These are phyloP conservation scores for Coniochaeta ligniaria DNA, from an alignment of 2,329 filamentous ascomycete species.

Conservation along the genomic window DNA sequence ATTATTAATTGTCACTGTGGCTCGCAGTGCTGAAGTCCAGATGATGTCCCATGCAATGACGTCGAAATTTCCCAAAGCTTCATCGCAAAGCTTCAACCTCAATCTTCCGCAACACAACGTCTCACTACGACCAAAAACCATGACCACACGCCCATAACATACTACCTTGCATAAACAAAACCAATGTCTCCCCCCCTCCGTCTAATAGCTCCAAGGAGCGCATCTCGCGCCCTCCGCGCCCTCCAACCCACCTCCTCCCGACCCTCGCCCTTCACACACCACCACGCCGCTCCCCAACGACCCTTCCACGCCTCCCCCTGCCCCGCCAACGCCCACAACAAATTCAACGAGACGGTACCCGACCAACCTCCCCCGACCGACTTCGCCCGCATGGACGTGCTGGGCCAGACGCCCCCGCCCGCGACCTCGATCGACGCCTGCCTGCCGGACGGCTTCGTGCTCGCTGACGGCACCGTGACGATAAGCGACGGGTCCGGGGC, in stretches of 20 bases:
- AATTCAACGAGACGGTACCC: constrained; percentile 16
- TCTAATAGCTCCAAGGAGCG: neutral
- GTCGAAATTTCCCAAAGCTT: neutral
- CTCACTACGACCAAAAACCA: neutral
- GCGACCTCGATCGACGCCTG: constrained; percentile 81
- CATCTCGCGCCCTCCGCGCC: neutral
- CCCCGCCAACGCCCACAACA: neutral
- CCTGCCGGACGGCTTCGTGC: constrained; percentile 73
- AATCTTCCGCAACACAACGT: neutral
- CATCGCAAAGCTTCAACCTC: neutral
- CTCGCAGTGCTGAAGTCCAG: neutral
- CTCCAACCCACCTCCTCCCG: neutral
- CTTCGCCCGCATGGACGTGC: constrained; percentile 70
- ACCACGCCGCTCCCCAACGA: neutral
- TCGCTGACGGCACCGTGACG: constrained; percentile 67
- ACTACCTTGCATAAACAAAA: neutral
- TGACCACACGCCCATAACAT: neutral
- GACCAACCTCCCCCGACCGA: constrained; percentile 42
- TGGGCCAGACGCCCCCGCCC: constrained; percentile 67
- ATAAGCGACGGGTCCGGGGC: constrained; percentile 65
- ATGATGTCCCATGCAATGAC: neutral
- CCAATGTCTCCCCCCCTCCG: neutral
- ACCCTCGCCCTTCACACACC: neutral
- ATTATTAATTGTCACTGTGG: neutral
- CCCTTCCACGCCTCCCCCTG: neutral